These are phyloP conservation scores for Trametes cingulata DNA, from an alignment of 768 basidiomycete species.

Conservation along the genomic window DNA sequence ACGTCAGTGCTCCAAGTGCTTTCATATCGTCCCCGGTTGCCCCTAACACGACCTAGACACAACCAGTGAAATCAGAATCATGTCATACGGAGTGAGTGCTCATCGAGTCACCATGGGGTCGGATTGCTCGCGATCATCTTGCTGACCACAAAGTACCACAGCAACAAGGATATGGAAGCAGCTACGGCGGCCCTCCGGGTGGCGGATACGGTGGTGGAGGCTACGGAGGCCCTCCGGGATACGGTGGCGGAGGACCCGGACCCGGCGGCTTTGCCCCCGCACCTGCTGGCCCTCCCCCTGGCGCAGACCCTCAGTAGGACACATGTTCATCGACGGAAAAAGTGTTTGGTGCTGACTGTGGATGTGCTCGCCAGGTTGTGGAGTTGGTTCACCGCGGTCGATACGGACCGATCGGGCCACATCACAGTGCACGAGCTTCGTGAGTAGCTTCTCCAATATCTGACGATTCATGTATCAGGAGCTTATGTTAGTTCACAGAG, in stretches of 20 bases:
- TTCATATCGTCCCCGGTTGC: too few species aligned
- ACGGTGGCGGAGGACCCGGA: slow-evolving; percentile 22
- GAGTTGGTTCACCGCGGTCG: slow-evolving; percentile 72
- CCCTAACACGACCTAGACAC: too few species aligned
- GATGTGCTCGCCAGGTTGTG: slow-evolving; percentile 54
- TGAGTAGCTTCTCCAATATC: slow-evolving; percentile 46
- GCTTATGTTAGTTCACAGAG: slow-evolving; percentile 32
- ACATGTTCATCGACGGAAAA: slow-evolving; percentile 28
- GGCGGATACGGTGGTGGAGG: slow-evolving; percentile 30
- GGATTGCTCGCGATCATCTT: too few species aligned
- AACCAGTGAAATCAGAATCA: too few species aligned
- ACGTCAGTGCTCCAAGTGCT: too few species aligned
- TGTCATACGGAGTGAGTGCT: too few species aligned
- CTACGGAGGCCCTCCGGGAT: slow-evolving; percentile 32
- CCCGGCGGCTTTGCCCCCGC: slow-evolving; percentile 32
- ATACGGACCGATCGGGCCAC: slow-evolving; percentile 65
- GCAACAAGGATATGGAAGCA: slow-evolving; percentile 6
- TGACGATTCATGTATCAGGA: neutral
- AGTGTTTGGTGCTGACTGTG: neutral
- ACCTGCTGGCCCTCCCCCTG: slow-evolving; percentile 52
- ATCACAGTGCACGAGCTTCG: slow-evolving; percentile 69
- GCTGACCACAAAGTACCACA: neutral
- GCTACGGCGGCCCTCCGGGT: slow-evolving; percentile 8
- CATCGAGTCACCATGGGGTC: too few species aligned
- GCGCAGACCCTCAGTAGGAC: slow-evolving; percentile 71